Evolutionary conservation across 1,139 yeast species (phyloP), one percentile per base, ranked within the genome.

Genomic region (Magnusiomyces fungicola): DNA sequence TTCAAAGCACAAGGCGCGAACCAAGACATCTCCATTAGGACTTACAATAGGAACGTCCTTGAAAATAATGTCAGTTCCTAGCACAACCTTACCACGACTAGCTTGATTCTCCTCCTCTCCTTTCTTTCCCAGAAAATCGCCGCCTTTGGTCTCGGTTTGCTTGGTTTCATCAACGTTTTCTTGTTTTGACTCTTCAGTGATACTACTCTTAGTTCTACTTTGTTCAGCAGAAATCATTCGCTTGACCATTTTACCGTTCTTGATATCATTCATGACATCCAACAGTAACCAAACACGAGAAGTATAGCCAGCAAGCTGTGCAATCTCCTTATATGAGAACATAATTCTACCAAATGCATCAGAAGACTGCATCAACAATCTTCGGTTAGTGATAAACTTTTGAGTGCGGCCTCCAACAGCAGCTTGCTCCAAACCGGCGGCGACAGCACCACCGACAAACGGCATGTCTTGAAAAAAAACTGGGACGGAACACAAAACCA

Each of bases 341-440:
- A 90, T 85, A 63, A 89, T 76, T 59, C 95, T 76, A 55, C 95
- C 97, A 62, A 90, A 76, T 0, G 96, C 88, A 57, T 87, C 92
- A 0, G 96, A 86, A 19, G 95, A 94, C 53, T 90, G 81, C 62
- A 90, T 69, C 50, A 90, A 72, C 57, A 90, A 74, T 57, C 97
- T 77, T 68, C 97, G 78, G 66, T 88, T 90, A n/a, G 96, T 88
- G 53, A 90, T 84, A 61, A 89, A 89, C 51, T 82, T 83, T 55
- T 66, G 69, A 2, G 72, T 65, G 45, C 69, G 58, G 45, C 64
- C 63, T 2, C 65, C 62, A 16, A 54, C 46, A n/a, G 56, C 60
- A 10, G 54, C 51, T 18, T 48, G 21, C 12, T 21, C 48, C 7
- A 46, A 32, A 7, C 86, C 87, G 1, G 89, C 80, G 6, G 79